Conservation (phyloP, 768 basidiomycete genomes). For the Harrya chromipes region DNA sequence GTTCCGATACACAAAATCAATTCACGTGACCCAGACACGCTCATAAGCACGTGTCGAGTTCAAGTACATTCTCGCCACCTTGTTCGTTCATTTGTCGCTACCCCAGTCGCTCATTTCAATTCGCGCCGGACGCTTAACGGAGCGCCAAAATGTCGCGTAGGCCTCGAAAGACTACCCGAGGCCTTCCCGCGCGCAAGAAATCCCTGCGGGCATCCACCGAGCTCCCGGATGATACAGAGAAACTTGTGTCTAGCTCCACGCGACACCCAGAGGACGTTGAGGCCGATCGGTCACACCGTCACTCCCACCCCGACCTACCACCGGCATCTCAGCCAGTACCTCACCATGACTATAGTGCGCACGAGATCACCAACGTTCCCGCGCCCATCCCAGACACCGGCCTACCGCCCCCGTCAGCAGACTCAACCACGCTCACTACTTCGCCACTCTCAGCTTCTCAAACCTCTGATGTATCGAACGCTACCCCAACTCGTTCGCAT, state of each 20-base stretch:
- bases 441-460: conserved; percentile 19
- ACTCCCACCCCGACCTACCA: conserved; percentile 11
- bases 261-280: neutral
- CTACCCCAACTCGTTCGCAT: conserved; percentile 9
- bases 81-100: conserved; percentile 9
- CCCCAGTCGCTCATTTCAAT: conserved; percentile 21
- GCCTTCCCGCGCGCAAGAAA: conserved; percentile 7
- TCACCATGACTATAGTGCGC: conserved; percentile 24
- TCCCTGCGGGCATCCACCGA: conserved; percentile 6
- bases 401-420: conserved; percentile 24
- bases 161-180: conserved; percentile 10
- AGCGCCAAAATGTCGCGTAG: conserved; percentile 15
- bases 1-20: conserved; percentile 24
- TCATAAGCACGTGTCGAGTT: conserved; percentile 17
- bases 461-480: conserved; percentile 21
- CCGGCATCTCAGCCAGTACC: conserved; percentile 10
- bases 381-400: conserved; percentile 32
- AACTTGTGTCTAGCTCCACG: conserved; percentile 9
- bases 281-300: neutral
- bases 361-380: conserved; percentile 30
- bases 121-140: conserved; percentile 27
- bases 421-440: conserved; percentile 4
- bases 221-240: conserved; percentile 24
- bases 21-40: conserved; percentile 31
- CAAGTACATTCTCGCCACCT: conserved; percentile 10